Evolutionary conservation across 306 rosid species (phyloP).

Genomic region (Castanea crenata): DNA sequence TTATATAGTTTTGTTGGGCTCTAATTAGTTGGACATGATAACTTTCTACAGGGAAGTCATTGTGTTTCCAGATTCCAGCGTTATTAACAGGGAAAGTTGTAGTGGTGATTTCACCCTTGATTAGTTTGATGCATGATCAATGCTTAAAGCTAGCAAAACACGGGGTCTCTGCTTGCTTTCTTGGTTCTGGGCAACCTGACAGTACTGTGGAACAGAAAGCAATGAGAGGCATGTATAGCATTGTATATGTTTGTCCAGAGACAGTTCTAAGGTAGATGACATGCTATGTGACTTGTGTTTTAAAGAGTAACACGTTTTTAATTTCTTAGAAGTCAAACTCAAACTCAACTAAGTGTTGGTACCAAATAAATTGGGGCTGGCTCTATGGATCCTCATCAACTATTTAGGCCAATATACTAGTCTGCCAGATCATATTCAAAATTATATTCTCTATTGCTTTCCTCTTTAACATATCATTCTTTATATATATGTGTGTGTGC

Average conservation of each 20-base stretch:
- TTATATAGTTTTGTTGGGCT: not conserved
- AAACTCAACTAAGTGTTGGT: not conserved
- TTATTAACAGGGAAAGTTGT: slow-evolving; percentile 90
- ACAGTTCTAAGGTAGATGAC: slow-evolving; percentile 58
- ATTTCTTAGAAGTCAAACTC: slow-evolving; percentile 6
- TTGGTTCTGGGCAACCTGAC: slow-evolving; percentile 95
- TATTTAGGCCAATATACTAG: no score
- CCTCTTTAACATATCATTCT: no score
- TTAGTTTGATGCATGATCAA: slow-evolving; percentile 96
- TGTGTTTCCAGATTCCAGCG: slow-evolving; percentile 95
- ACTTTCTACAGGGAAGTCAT: slow-evolving; percentile 75
- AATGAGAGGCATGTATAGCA: slow-evolving; percentile 73
- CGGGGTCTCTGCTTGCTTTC: slow-evolving; percentile 88
- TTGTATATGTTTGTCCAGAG: slow-evolving; percentile 87
- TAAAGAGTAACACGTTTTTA: not conserved
- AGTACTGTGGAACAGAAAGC: slow-evolving; percentile 80
- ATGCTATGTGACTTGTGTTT: not conserved
- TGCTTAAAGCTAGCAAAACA: slow-evolving; percentile 76
- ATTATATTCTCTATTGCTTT: no score
- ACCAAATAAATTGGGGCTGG: no score
- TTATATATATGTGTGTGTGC: no score
- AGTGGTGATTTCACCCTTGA: slow-evolving; percentile 90
- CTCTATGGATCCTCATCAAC: no score
- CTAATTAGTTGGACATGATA: slow-evolving; percentile 11
- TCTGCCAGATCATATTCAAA: no score